These are phyloP conservation scores for Grigorovia humatica DNA, from an alignment of 805 yeast species.

Conservation along the genomic window DNA sequence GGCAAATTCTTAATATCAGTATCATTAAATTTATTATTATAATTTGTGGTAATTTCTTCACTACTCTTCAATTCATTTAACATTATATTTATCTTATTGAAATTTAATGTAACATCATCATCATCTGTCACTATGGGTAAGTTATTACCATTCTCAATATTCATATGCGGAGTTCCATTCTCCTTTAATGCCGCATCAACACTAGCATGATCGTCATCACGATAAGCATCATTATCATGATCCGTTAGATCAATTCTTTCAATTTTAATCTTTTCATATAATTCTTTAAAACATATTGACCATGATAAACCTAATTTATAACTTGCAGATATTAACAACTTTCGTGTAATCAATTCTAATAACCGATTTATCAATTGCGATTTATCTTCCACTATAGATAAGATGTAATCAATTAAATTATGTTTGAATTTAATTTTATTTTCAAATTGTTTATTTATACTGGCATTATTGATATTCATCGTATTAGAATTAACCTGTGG, in stretches of 20 bases:
- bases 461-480: constrained; percentile 3
- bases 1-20: constrained; percentile 35
- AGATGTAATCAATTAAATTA: constrained; percentile 17
- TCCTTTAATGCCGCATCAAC: not conserved
- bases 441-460: not conserved
- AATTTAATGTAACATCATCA: constrained; percentile 9
- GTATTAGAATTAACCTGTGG: constrained; percentile 11
- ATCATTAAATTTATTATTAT: not conserved
- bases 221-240: not conserved
- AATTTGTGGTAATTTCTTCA: constrained; percentile 19
- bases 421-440: constrained; percentile 3
- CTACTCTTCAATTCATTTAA: constrained; percentile 58
- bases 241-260: not conserved
- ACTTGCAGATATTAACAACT: constrained; percentile 13
- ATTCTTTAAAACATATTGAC: constrained; percentile 14
- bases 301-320: constrained; percentile 20
- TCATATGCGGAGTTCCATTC: too few species aligned
- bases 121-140: not conserved
- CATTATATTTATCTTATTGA: constrained; percentile 76
- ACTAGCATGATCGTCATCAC: not conserved
- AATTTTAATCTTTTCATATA: constrained; percentile 11
- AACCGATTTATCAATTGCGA: constrained; percentile 19
- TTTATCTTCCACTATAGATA: constrained; percentile 19
- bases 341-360: constrained; percentile 14
- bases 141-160: not conserved